Base-by-base conservation (phyloP, 148 eudicot species). In the Polygonum aviculare region DNA sequence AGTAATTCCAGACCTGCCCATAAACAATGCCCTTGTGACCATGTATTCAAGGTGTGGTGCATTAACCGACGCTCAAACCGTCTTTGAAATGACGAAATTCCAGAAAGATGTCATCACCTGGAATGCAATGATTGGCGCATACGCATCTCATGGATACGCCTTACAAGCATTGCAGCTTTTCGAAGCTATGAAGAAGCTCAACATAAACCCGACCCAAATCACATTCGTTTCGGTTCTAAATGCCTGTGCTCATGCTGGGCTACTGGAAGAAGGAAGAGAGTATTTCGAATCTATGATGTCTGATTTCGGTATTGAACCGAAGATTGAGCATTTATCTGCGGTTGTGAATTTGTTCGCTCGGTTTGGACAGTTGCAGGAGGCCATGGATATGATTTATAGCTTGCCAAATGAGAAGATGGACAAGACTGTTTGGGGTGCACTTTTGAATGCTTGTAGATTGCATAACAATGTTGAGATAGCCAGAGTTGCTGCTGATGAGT, bases 1-100 rank as follows among this genome's bases (percentile, higher is more conserved):
- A 59, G 40, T 80, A 33, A 49, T 77, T 77, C 80, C 85, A 16
- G 90, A 87, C 59, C 36, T 82, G 35, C 90, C 88, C 33, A 77
- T 80, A 67, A 83, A 83, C 73, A 87, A 87, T 74, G 80, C 90
- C 62, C 82, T 87, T 69, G 80, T 87, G 71, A 83, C 88, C 9
- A 87, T 87, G 90, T 87, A 87, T 74, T 84, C 88, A 49, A 85
- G 87, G 67, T 87, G 90, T 80, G 90, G 88, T 65, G 90, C 87
- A 15, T 80, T 85, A 71, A 10, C 21, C 38, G 85, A 82, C 74
- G 88, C 87, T 3, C 82, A 76, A 67, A 41, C 77, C 55, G 71
- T 85, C 59, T 87, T 87, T 79, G 83, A 85, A 73, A 85, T 80
- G 72, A 83, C 84, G 84, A 85, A 75, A 50, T 47, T 44, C 33